Percentiles rank a stretch among this genome's conserved stretches.
Conservation (phyloP, 768 basidiomycete species). For the Panaeolus papilionaceus region DNA sequence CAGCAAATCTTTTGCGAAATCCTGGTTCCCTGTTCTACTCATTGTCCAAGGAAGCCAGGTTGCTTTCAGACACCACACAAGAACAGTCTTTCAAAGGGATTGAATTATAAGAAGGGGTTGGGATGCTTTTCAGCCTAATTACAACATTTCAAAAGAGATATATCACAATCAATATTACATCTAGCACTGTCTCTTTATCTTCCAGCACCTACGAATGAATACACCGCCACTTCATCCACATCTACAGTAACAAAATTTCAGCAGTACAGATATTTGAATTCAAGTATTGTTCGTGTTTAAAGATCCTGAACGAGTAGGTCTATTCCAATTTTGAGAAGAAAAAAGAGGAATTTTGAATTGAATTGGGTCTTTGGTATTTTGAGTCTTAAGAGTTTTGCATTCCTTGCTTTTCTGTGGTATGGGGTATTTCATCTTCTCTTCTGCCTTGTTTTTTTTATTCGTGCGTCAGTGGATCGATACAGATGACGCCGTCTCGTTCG, state of each 20-base stretch:
- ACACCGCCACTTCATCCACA: background rate
- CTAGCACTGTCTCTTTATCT: slow-evolving; percentile 14
- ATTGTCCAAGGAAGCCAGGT: slow-evolving; percentile 69
- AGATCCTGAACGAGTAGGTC: slow-evolving; percentile 8
- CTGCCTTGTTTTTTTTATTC: slow-evolving; percentile 5
- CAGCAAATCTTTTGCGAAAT: slow-evolving; percentile 63
- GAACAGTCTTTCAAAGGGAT: background rate
- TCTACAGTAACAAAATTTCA: background rate
- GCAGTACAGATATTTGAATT: background rate
- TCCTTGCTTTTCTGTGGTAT: background rate
- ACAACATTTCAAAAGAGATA: slow-evolving; percentile 8
- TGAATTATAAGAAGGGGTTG: background rate
- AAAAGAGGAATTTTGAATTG: background rate
- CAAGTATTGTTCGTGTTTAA: background rate
- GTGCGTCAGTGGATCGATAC: slow-evolving; percentile 87
- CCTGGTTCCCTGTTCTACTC: slow-evolving; percentile 63
- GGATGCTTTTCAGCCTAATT: background rate
- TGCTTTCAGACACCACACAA: slow-evolving; percentile 30
- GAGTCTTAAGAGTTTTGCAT: background rate
- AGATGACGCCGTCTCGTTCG: slow-evolving; percentile 89
- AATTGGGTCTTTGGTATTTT: background rate
- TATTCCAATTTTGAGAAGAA: background rate
- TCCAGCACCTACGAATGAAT: background rate
- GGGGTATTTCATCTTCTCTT: background rate
- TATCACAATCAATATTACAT: slow-evolving; percentile 14